These are phyloP conservation scores for Talaromyces wortmannii DNA, from an alignment of 495 filamentous ascomycete genomes.

Conservation along the genomic window DNA sequence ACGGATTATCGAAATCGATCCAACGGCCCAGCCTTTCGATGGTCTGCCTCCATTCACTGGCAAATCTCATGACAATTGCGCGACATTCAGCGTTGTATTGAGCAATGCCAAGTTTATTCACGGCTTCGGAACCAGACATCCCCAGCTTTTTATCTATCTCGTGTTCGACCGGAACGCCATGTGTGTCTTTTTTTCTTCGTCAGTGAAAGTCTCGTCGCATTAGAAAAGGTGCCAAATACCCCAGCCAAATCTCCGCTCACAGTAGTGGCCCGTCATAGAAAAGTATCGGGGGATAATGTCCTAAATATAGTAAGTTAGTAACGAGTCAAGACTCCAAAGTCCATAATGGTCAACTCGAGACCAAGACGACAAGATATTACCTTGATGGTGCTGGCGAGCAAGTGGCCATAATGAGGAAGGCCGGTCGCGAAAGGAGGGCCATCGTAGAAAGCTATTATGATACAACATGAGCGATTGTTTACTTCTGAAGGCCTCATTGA, in stretches of 20 bases:
- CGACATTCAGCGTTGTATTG: constrained; percentile 92
- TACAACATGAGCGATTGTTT: background rate
- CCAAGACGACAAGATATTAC: constrained; percentile 98
- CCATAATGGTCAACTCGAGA: constrained; percentile 95
- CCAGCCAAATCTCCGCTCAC: constrained; percentile 65
- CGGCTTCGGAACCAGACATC: constrained; percentile 82
- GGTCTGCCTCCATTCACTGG: constrained; percentile 81
- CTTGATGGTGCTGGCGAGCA: constrained; percentile 94
- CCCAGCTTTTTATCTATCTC: constrained; percentile 98
- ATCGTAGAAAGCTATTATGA: constrained; percentile 38
- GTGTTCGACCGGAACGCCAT: constrained; percentile 92
- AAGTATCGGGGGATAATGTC: constrained; percentile 86
- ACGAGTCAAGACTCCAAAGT: background rate
- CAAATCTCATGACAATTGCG: constrained; percentile 91
- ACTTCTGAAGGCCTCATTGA: constrained; percentile 49
- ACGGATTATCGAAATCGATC: constrained; percentile 98
- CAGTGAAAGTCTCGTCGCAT: background rate
- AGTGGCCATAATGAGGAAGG: constrained; percentile 91
- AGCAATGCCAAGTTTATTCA: constrained; percentile 78
- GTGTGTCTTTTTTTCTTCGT: constrained; percentile 49
- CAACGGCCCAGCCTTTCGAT: constrained; percentile 89
- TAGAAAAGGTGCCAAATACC: constrained; percentile 15
- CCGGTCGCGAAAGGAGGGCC: constrained; percentile 62
- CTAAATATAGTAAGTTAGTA: constrained; percentile 43
- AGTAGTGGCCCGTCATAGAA: constrained; percentile 83